phyloP scores from a whole-genome alignment of 345 rosid genomes.

The Eucalyptus regnans region DNA sequence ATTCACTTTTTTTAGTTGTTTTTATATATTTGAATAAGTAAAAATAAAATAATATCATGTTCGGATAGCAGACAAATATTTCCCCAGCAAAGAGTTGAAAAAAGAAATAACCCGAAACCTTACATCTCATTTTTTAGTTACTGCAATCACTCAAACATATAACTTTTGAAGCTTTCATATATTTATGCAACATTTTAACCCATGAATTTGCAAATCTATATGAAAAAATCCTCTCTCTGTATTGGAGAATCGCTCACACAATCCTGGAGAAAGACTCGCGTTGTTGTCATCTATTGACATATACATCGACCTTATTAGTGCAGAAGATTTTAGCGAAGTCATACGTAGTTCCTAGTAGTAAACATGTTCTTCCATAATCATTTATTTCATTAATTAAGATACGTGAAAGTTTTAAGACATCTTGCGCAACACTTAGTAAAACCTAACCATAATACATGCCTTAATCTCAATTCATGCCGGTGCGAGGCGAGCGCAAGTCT shows the following conservation, averaged over 20 bases:
- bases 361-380: not conserved
- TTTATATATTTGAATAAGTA: not conserved
- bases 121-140: not conserved
- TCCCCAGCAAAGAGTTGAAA: not conserved
- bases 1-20: not conserved
- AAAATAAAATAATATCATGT: not conserved
- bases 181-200: not conserved
- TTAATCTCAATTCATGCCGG: not conserved
- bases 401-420: not conserved
- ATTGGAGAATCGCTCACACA: not conserved
- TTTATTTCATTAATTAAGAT: not conserved
- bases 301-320: not conserved
- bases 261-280: not conserved
- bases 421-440: not conserved
- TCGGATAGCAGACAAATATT: not conserved
- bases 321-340: not conserved
- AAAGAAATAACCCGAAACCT: not conserved
- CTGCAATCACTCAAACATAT: not conserved
- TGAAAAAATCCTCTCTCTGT: not conserved
- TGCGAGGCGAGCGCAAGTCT: not conserved
- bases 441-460: not conserved
- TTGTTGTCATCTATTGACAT: not conserved
- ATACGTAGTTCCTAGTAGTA: not conserved
- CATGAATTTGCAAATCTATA: not conserved
- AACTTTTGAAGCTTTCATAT: not conserved